Evolutionary conservation across 208 protist species (phyloP), one percentile per base, ranked within the genome.

Genomic region (Acanthamoeba royreba): DNA sequence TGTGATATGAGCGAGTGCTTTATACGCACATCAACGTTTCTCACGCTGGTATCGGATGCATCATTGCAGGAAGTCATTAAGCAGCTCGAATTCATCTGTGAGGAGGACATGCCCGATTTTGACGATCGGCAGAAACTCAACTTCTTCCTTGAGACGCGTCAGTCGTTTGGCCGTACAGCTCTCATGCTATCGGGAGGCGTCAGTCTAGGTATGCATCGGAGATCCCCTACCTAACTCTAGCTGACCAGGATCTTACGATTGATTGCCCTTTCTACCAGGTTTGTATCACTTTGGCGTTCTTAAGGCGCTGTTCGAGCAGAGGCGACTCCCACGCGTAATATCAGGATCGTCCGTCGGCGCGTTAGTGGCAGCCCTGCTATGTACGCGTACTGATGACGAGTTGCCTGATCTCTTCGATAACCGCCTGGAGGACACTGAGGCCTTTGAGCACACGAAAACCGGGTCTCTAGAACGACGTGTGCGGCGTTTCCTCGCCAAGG

Each of bases 211-310:
- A 35, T 13, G 69, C n/a, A n/a, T n/a, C n/a, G n/a, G n/a, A n/a
- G n/a, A n/a, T n/a, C n/a, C n/a, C n/a, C n/a, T 63, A 63, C 53
- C 25, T 63, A 63, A 22, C 25, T 22, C 53, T 63, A 25, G 22
- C 53, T 25, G 25, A 25, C 22, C 25, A 25, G 22, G 25, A 25
- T 63, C 53, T 63, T 63, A 25, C 22, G 22, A 25, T 63, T 63
- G 53, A 63, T 63, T 63, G 25, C 25, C 53, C 25, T 63, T 11
- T 88, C 9, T 40, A 4, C 13, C 63, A 92, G 91, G 92, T 33
- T 72, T 95, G 38, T 96, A 96, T 5, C 96, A 97, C 66, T 8
- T 95, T 19, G 96, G 96, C 33, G 95, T 97, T 2, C 0, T 94
- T 1, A 87, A 87, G 52, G 92, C 88, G 2, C 88, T 97, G n/a